A percentile compares a stretch with the other conserved stretches of the same genome.
phyloP scores from a whole-genome alignment of 805 yeast genomes.

The Metschnikowia kunwiensis region DNA sequence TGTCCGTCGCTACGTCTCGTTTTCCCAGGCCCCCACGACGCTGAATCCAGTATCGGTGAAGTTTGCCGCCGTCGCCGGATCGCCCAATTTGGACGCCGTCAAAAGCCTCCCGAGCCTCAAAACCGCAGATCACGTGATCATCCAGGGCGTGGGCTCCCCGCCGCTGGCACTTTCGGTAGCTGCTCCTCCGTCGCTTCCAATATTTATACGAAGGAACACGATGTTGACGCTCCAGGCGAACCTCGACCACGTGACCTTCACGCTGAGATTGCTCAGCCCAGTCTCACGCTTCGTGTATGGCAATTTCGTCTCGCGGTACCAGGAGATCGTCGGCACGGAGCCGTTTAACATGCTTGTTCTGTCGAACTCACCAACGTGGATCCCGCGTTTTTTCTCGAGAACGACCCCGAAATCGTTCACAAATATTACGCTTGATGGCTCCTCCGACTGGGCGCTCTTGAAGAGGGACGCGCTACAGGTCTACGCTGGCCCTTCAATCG shows the following conservation, averaged over 20 bases:
- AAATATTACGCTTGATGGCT: conserved; percentile 51
- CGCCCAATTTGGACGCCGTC: conserved; percentile 13
- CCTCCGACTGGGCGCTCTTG: conserved; percentile 60
- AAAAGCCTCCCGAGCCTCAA: conserved; percentile 17
- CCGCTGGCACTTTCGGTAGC: conserved; percentile 48
- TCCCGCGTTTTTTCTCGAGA: conserved; percentile 14
- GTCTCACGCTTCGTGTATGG: conserved; percentile 45
- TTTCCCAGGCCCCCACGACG: conserved; percentile 8
- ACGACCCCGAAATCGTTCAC: conserved; percentile 40
- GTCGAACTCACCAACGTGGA: conserved; percentile 27
- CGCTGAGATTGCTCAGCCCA: conserved; percentile 32
- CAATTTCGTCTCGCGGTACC: conserved; percentile 44
- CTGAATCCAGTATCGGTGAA: conserved; percentile 9
- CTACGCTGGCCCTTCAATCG: conserved; percentile 52
- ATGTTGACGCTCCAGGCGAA: conserved; percentile 46
- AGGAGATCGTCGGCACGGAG: conserved; percentile 45
- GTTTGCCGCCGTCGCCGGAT: conserved; percentile 7
- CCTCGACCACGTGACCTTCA: conserved; percentile 15
- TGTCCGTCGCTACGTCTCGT: not conserved
- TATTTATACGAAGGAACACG: conserved; percentile 47
- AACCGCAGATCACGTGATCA: conserved; percentile 23
- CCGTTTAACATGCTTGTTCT: conserved; percentile 46
- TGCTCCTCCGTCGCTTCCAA: conserved; percentile 59
- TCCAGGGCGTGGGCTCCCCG: conserved; percentile 47
- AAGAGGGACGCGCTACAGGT: conserved; percentile 47